Percentiles rank a stretch among this genome's conserved stretches.
phyloP scores from a whole-genome alignment of 2,329 filamentous ascomycete species.

The Cryphonectria naterciae region DNA sequence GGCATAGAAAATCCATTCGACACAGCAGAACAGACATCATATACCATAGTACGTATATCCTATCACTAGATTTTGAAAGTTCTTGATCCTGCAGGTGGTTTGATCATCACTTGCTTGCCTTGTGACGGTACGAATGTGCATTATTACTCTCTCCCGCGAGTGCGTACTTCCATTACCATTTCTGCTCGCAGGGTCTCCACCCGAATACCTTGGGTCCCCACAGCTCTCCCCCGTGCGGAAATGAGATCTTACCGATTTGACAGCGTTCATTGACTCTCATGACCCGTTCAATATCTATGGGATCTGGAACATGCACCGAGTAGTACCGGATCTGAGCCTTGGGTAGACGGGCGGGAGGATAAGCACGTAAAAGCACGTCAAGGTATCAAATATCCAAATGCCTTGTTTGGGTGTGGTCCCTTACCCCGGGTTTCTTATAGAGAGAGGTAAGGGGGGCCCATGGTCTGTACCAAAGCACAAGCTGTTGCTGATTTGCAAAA shows the following conservation, averaged over 20 bases:
- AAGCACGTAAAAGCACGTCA: constrained; percentile 13
- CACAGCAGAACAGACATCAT: background rate
- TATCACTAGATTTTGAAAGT: background rate
- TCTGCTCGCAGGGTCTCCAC: constrained; percentile 7
- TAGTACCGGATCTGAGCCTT: background rate
- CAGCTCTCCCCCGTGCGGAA: constrained; percentile 7
- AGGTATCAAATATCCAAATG: background rate
- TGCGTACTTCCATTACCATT: constrained; percentile 1
- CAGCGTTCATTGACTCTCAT: constrained; percentile 5
- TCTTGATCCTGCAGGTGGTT: background rate
- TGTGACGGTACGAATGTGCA: background rate
- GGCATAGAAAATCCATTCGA: background rate
- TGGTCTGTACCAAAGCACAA: background rate
- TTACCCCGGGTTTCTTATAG: background rate
- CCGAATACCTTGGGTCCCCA: constrained; percentile 2
- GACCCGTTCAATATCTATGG: constrained; percentile 6
- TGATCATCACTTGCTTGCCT: background rate
- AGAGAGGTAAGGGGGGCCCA: background rate
- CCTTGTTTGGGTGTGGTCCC: background rate
- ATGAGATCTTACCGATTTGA: constrained; percentile 13
- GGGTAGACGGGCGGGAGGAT: constrained; percentile 9
- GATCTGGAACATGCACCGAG: constrained; percentile 1
- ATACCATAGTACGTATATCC: background rate
- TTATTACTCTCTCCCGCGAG: background rate
- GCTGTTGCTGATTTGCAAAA: background rate